Evolutionary conservation across 306 rosid genomes (phyloP).

Genomic region (Lupinus albus): DNA sequence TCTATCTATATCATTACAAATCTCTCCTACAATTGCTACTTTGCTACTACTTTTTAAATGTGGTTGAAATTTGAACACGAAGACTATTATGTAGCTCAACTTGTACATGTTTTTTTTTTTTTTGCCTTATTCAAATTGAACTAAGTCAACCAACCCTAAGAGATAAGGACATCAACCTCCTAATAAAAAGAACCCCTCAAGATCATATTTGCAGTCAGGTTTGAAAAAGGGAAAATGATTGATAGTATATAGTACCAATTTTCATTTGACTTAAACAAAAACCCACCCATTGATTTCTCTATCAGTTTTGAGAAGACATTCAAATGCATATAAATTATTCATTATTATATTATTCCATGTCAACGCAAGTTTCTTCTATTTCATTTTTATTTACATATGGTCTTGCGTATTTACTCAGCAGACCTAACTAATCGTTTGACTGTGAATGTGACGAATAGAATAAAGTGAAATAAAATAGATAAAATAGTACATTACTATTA

Average conservation of each 20-base stretch:
- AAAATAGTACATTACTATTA: too few relatives aligned
- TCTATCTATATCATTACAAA: background rate
- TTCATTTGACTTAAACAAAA: background rate
- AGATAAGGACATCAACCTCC: too few relatives aligned
- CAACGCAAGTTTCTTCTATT: background rate
- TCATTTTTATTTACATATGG: background rate
- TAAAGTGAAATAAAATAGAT: too few relatives aligned
- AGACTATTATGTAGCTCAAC: background rate
- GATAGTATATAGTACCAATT: background rate
- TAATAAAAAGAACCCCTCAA: background rate
- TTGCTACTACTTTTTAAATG: too few relatives aligned
- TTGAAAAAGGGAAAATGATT: background rate
- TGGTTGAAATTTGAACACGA: too few relatives aligned
- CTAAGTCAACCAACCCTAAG: conserved; percentile 31
- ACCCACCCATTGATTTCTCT: conserved; percentile 1
- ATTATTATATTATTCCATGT: background rate
- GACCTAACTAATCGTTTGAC: background rate
- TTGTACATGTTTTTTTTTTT: background rate
- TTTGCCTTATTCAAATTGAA: background rate
- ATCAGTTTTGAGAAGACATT: conserved; percentile 11
- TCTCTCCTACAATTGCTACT: background rate
- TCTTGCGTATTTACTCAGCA: background rate
- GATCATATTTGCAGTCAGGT: background rate
- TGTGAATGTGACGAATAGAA: too few relatives aligned
- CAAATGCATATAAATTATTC: background rate